These are phyloP conservation scores for Podospora didyma DNA, from an alignment of 495 filamentous ascomycete species.

Conservation along the genomic window DNA sequence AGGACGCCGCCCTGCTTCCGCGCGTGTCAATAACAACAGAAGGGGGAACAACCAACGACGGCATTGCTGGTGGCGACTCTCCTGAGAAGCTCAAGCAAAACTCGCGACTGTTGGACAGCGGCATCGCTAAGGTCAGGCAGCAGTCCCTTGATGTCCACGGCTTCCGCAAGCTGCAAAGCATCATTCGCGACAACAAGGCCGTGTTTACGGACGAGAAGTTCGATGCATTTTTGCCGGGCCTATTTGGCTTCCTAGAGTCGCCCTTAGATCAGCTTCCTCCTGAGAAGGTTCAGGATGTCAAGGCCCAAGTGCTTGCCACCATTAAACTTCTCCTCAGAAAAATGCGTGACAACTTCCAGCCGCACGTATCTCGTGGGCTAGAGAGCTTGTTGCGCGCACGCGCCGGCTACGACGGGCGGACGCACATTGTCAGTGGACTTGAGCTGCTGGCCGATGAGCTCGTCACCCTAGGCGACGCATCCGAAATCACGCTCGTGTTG, in stretches of 20 bases:
- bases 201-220: slow-evolving; percentile 60
- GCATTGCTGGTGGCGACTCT: slow-evolving; percentile 20
- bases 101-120: slow-evolving; percentile 63
- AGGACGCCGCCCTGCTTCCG: slow-evolving; percentile 34
- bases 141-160: slow-evolving; percentile 77
- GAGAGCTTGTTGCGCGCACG: slow-evolving; percentile 65
- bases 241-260: slow-evolving; percentile 72
- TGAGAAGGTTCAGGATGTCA: slow-evolving; percentile 66
- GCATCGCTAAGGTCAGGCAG: slow-evolving; percentile 67
- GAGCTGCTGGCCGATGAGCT: slow-evolving; percentile 52
- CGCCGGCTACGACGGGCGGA: slow-evolving; percentile 52
- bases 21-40: slow-evolving; percentile 28
- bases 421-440: slow-evolving; percentile 50
- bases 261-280: slow-evolving; percentile 39
- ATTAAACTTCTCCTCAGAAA: slow-evolving; percentile 72
- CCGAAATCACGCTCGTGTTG: slow-evolving; percentile 45
- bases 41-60: slow-evolving; percentile 9
- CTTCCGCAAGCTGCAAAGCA: slow-evolving; percentile 80
- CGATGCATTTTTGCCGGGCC: slow-evolving; percentile 64
- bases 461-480: slow-evolving; percentile 46
- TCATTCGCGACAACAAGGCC: slow-evolving; percentile 66
- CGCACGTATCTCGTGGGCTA: slow-evolving; percentile 61
- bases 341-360: slow-evolving; percentile 58
- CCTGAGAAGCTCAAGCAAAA: slow-evolving; percentile 52
- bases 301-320: slow-evolving; percentile 77